Evolutionary conservation across 345 rosid species (phyloP).

Genomic region (Salix purpurea): DNA sequence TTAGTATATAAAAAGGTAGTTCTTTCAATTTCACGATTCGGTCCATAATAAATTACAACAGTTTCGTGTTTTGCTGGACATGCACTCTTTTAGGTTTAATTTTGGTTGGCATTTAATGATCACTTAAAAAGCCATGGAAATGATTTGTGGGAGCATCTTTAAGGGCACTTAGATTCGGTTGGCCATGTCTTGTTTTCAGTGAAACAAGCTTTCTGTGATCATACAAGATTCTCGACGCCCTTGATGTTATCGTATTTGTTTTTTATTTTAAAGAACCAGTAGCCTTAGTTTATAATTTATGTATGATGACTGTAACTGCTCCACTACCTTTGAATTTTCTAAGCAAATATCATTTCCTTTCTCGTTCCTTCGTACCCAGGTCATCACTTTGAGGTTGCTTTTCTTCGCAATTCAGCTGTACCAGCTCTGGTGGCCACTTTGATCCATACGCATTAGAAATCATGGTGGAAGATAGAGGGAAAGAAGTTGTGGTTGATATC

Average conservation of each 20-base stretch:
- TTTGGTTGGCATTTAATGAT: conserved; percentile 52
- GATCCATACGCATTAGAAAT: conserved; percentile 28
- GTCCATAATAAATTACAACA: background rate
- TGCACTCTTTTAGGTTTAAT: conserved; percentile 9
- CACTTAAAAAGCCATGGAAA: conserved; percentile 40
- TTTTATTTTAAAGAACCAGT: conserved; percentile 17
- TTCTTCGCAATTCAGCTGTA: conserved; percentile 26
- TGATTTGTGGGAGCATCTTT: conserved; percentile 46
- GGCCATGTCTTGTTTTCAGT: conserved; percentile 45
- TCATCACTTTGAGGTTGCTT: conserved; percentile 22
- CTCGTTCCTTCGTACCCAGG: conserved; percentile 22
- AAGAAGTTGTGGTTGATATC: conserved; percentile 21
- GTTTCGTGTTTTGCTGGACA: background rate
- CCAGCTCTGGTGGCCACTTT: conserved; percentile 24
- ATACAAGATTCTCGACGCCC: conserved; percentile 53
- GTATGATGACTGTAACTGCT: conserved; percentile 69
- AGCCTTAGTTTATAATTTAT: conserved; percentile 19
- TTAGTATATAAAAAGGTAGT: conserved; percentile 17
- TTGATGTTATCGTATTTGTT: conserved; percentile 37
- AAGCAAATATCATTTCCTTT: conserved; percentile 13
- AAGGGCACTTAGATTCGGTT: conserved; percentile 32
- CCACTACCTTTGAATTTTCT: conserved; percentile 47
- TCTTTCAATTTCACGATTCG: conserved; percentile 23
- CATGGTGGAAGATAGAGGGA: conserved; percentile 48
- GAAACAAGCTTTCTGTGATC: conserved; percentile 44